Conservation (phyloP, 129 eudicot species). For the Rutidosis leptorrhynchoides region DNA sequence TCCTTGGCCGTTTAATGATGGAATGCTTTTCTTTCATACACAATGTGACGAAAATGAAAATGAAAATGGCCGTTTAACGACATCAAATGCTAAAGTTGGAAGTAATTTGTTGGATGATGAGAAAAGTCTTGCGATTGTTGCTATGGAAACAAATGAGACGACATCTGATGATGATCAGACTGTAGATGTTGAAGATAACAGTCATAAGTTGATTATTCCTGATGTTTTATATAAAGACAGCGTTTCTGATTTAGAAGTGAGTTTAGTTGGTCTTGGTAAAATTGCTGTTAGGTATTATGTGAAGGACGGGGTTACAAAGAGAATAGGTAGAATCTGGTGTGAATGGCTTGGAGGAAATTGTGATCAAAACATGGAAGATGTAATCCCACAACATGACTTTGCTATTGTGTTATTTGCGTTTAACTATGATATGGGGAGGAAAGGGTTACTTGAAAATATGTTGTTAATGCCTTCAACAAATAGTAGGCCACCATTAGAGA, state of each 20-base stretch:
- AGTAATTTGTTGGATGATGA: conserved; percentile 23
- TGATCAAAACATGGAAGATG: conserved; percentile 20
- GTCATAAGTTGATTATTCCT: conserved; percentile 42
- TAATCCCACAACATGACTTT: conserved; percentile 50
- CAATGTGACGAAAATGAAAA: background rate
- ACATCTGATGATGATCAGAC: background rate
- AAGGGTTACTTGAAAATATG: conserved; percentile 40
- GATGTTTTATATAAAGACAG: conserved; percentile 51
- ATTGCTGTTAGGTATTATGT: conserved; percentile 51
- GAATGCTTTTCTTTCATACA: conserved; percentile 60
- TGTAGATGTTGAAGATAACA: conserved; percentile 6
- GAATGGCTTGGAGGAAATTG: conserved; percentile 66
- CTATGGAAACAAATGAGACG: conserved; percentile 14
- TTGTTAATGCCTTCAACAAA: conserved; percentile 13
- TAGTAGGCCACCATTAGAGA: conserved; percentile 31
- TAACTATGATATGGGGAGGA: conserved; percentile 63
- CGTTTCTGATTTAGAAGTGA: conserved; percentile 57
- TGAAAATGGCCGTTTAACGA: background rate
- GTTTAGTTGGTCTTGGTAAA: conserved; percentile 52
- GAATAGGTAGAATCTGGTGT: conserved; percentile 67
- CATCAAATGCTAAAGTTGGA: conserved; percentile 12
- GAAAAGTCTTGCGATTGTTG: conserved; percentile 58
- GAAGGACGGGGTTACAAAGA: conserved; percentile 40
- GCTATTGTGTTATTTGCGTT: conserved; percentile 63
- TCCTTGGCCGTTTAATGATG: conserved; percentile 94